phyloP scores from a whole-genome alignment of 2,329 filamentous ascomycete genomes.

The Ceratocystis destructans region DNA sequence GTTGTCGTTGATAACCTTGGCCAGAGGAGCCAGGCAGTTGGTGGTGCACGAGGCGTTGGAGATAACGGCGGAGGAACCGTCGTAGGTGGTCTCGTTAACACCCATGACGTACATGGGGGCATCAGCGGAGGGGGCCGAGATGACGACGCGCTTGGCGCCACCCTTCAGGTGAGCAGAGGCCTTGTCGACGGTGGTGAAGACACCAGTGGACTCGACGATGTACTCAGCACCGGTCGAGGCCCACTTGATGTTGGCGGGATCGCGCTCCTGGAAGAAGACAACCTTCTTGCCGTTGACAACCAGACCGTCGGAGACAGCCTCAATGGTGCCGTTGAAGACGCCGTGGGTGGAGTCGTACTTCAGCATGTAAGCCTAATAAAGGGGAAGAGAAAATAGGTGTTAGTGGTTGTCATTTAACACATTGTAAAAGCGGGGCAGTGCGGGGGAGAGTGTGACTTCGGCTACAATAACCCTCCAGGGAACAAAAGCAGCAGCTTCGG shows the following conservation, averaged over 20 bases:
- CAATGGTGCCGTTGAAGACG: slow-evolving; percentile 82
- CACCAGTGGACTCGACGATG: slow-evolving; percentile 51
- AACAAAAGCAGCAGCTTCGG: not conserved
- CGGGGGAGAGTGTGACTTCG: slow-evolving; percentile 11
- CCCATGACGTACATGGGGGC: slow-evolving; percentile 99
- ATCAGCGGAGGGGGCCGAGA: slow-evolving; percentile 84
- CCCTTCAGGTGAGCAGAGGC: slow-evolving; percentile 86
- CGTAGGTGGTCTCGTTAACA: slow-evolving; percentile 93
- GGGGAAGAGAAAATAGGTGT: not conserved
- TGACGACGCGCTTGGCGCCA: slow-evolving; percentile 95
- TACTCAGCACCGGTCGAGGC: slow-evolving; percentile 64
- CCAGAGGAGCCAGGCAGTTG: slow-evolving; percentile 98
- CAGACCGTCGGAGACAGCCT: slow-evolving; percentile 56
- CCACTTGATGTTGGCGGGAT: slow-evolving; percentile 79
- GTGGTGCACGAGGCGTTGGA: slow-evolving; percentile 99
- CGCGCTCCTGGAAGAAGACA: slow-evolving; percentile 23
- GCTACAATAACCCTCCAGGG: slow-evolving; percentile 5
- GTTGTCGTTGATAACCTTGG: slow-evolving; percentile 99
- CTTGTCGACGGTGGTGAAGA: slow-evolving; percentile 97
- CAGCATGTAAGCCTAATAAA: slow-evolving; percentile 84
- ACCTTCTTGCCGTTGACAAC: slow-evolving; percentile 82
- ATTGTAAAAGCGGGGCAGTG: slow-evolving; percentile 14
- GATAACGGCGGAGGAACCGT: slow-evolving; percentile 78
- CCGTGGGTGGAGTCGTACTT: slow-evolving; percentile 98
- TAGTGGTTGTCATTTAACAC: slow-evolving; percentile 13